Evolutionary conservation across 495 filamentous ascomycete species (phyloP).

Genomic region (Tuber magnatum): DNA sequence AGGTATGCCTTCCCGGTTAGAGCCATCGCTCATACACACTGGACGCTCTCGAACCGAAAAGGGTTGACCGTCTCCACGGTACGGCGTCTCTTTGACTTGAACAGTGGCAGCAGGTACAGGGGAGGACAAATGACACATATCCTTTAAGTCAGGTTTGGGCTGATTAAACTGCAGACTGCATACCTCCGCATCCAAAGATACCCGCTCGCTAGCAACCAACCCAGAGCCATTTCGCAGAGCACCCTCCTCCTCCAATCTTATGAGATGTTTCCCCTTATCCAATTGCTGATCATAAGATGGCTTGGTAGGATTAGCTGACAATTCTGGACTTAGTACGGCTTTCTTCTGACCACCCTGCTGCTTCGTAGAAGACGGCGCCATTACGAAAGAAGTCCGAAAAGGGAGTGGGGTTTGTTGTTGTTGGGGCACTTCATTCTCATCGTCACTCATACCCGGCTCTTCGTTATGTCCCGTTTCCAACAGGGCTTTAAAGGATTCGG

Average conservation of each 20-base stretch:
- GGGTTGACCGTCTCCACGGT: slow-evolving; percentile 8
- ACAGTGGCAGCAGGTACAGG: slow-evolving; percentile 12
- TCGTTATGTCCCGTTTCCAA: not conserved
- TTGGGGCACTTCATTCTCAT: not conserved
- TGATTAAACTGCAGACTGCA: not conserved
- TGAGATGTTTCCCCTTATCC: not conserved
- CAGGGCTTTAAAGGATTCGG: not conserved
- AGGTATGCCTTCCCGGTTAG: not conserved
- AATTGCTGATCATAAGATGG: not conserved
- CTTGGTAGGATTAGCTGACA: not conserved
- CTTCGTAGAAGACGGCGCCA: not conserved
- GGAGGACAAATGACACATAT: not conserved
- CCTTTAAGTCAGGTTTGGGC: not conserved
- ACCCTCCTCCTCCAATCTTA: not conserved
- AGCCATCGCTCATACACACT: not conserved
- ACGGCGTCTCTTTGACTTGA: slow-evolving; percentile 31
- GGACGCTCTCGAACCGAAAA: not conserved
- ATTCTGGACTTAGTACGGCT: not conserved
- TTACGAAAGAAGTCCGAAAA: not conserved
- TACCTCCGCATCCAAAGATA: not conserved
- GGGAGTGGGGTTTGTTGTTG: not conserved
- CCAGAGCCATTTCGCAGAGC: not conserved
- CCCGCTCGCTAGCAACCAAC: not conserved
- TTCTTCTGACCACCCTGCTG: not conserved
- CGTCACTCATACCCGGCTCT: not conserved